Conservation (phyloP, 768 basidiomycete species). For the Trametes coccinea region DNA sequence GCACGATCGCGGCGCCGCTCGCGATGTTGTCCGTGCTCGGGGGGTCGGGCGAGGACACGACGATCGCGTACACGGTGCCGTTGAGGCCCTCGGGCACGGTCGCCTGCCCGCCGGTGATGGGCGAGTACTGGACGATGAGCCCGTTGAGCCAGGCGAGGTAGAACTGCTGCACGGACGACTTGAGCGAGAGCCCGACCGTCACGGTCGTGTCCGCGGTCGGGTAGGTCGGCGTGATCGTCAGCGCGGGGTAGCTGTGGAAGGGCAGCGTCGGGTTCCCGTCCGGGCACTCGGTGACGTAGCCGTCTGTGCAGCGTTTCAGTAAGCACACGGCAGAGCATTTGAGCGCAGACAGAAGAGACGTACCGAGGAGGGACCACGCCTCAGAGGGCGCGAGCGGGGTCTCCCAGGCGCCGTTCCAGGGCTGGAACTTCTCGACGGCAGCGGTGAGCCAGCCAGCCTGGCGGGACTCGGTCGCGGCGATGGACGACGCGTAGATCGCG, state of each 20-base stretch:
- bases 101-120: slow-evolving; percentile 27
- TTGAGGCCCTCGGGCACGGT: slow-evolving; percentile 38
- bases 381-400: slow-evolving; percentile 33
- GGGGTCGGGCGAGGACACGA: slow-evolving; percentile 43
- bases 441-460: slow-evolving; percentile 51
- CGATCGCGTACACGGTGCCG: slow-evolving; percentile 19
- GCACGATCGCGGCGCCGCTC: slow-evolving; percentile 53
- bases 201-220: slow-evolving; percentile 37
- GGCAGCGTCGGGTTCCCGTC: slow-evolving; percentile 48
- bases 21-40: slow-evolving; percentile 44
- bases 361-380: slow-evolving; percentile 31
- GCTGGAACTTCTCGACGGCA: slow-evolving; percentile 40
- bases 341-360: background rate
- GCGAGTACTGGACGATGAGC: slow-evolving; percentile 43
- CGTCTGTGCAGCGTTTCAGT: slow-evolving; percentile 28
- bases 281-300: slow-evolving; percentile 51
- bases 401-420: slow-evolving; percentile 52
- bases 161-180: slow-evolving; percentile 1
- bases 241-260: slow-evolving; percentile 49
- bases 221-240: slow-evolving; percentile 32
- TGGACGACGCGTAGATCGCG: slow-evolving; percentile 27
- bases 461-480: slow-evolving; percentile 57
- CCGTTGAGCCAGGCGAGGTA: slow-evolving; percentile 55
- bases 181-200: slow-evolving; percentile 9
- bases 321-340: too few relatives aligned